Conservation (phyloP, 2,329 filamentous ascomycete species). For the Colletotrichum tamarilloi region DNA sequence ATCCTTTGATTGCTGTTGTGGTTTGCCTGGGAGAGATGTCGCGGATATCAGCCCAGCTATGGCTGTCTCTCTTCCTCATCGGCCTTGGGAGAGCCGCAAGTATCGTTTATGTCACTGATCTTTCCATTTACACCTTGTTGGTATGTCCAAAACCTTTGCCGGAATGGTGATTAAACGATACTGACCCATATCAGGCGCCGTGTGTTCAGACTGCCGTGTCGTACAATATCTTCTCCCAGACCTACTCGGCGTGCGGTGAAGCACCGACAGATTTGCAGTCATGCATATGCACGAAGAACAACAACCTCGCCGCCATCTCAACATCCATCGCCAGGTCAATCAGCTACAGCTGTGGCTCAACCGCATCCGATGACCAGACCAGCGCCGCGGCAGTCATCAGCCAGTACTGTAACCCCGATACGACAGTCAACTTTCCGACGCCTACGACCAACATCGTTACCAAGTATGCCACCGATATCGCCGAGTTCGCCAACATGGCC, state of each 20-base stretch:
- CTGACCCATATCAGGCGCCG: conserved; percentile 52
- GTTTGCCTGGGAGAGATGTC: background rate
- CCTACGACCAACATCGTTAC: conserved; percentile 54
- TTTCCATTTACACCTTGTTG: conserved; percentile 53
- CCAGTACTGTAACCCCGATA: conserved; percentile 60
- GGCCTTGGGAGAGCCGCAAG: conserved; percentile 27
- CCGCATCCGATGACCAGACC: conserved; percentile 59
- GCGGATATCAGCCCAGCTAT: background rate
- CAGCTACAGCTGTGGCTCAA: conserved; percentile 55
- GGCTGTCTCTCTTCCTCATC: background rate
- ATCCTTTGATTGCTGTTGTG: background rate
- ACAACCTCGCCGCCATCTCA: conserved; percentile 51
- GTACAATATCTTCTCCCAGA: conserved; percentile 55
- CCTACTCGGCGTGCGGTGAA: conserved; percentile 55
- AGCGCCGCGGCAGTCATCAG: conserved; percentile 58
- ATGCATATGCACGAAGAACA: conserved; percentile 64
- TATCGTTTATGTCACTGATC: conserved; percentile 58
- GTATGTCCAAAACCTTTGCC: conserved; percentile 41
- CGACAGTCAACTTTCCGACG: conserved; percentile 51
- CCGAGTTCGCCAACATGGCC: conserved; percentile 54
- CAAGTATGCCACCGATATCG: conserved; percentile 62
- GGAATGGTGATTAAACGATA: background rate
- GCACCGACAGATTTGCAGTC: conserved; percentile 58
- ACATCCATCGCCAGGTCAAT: conserved; percentile 52
- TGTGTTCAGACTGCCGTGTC: conserved; percentile 60